Evolutionary conservation across 768 basidiomycete genomes (phyloP).

Genomic region (Suillus hirtellus): DNA sequence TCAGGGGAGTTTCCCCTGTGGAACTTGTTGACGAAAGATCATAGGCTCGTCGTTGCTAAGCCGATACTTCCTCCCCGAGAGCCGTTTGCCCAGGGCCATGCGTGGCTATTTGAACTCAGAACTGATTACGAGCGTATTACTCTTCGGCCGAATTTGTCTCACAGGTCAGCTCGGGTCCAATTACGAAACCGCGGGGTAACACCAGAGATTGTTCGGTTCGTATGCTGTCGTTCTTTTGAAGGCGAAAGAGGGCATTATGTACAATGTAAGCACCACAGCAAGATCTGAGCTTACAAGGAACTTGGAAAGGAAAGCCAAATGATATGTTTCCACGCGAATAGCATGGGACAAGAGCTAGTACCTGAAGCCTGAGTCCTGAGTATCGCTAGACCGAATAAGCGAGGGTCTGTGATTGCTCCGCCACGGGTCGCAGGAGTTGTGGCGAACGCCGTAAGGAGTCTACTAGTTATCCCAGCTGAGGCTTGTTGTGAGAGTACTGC

Average conservation of each 20-base stretch:
- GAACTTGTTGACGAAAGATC: neutral
- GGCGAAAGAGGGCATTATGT: slow-evolving; percentile 16
- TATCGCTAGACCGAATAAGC: slow-evolving; percentile 25
- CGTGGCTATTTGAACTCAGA: slow-evolving; percentile 9
- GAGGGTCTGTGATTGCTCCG: slow-evolving; percentile 22
- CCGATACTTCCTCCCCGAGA: neutral
- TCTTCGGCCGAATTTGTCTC: slow-evolving; percentile 18
- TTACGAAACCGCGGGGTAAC: slow-evolving; percentile 17
- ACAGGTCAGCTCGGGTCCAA: slow-evolving; percentile 15
- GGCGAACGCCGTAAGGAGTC: slow-evolving; percentile 8
- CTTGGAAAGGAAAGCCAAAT: neutral
- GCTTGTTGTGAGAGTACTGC: neutral
- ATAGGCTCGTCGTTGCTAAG: slow-evolving; percentile 9
- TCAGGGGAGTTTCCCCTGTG: slow-evolving; percentile 4
- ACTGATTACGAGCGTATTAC: slow-evolving; percentile 23
- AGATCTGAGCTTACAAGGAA: slow-evolving; percentile 9
- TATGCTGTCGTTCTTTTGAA: slow-evolving; percentile 11
- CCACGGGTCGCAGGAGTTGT: slow-evolving; percentile 17
- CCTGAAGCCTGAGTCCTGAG: slow-evolving; percentile 16
- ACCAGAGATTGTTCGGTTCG: slow-evolving; percentile 13
- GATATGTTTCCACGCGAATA: slow-evolving; percentile 6
- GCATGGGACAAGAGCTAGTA: slow-evolving; percentile 16
- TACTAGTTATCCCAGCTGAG: slow-evolving; percentile 10
- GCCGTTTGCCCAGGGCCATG: slow-evolving; percentile 16
- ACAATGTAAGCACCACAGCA: slow-evolving; percentile 10